Base-by-base conservation (phyloP, 306 rosid genomes). In the Cicer bijugum region DNA sequence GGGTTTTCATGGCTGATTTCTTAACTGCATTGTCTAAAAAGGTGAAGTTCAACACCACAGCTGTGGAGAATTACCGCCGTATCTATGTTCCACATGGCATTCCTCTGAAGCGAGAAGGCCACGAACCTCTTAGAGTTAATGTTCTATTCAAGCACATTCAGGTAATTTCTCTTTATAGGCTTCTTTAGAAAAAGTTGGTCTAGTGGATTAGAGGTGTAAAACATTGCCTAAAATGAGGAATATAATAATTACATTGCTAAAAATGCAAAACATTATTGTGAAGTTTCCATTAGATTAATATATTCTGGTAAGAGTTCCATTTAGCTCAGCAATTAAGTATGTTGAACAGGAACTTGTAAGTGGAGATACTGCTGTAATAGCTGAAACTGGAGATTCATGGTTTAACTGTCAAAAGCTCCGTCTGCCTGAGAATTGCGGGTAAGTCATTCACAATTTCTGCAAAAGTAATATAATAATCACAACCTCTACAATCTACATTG, bases 381-480 rank as follows among this genome's bases (percentile, higher is more conserved):
- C 96, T 38, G 93, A 93, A 81, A 93, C 96, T 3, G 98, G 97
- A 55, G 98, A 90, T 74, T 93, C 97, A 1, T 90, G 98, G 97
- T 90, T 93, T 87, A 91, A 93, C 64, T 91, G 97, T 82, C 96
- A 86, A 81, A 93, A 91, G 82, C 98, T 93, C 56, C 78, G 66
- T 51, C 90, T 93, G 23, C 98, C 96, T 12, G 87, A 85, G 75
- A 88, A 85, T 78, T 93, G 96, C n/a, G 88, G 97, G 96, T 82
- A 65, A 78, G 86, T 45, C 14, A 23, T 52, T 33, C 64, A 7
- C 80, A 56, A 46, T 62, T 17, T 56, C 52, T 64, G 39, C 62
- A 15, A 3, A 2, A 50, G 48, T 65, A 57, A 23, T 62, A 4
- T 17, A 72, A 42, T 67, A 20, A 12, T 45, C 37, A n/a, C 12